Base-by-base conservation (phyloP, 2,329 filamentous ascomycete genomes). In the Penicillium sp. region DNA sequence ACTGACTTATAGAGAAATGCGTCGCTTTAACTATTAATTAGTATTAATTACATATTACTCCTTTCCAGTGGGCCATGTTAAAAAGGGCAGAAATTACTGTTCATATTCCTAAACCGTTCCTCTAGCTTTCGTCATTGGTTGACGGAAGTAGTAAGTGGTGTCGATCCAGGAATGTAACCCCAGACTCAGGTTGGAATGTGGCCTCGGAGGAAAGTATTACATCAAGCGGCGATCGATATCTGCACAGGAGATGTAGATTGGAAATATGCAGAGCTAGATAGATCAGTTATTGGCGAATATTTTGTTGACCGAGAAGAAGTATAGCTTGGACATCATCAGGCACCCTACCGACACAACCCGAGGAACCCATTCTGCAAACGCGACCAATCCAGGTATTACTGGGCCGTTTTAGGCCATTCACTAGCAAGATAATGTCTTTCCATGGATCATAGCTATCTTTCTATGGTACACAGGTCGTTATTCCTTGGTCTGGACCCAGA, bases 141-240 rank as follows among this genome's bases (percentile, higher is more conserved):
- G 39, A 47, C 37, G 27, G 34, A 55, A 49, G 32, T 37, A 50
- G 50, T 8, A 10, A 50, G 50, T 8, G 9, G 13, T 13, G 33
- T 34, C 23, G 33, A 43, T 47, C 49, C 29, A 55, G 27, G 58
- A 60, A 60, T 60, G 56, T 37, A 55, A 59, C 56, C 46, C 27
- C 34, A 37, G 32, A 40, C 20, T 43, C 24, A 13, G 39, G 6
- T 20, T 46, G 52, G 47, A 59, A 59, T 59, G 55, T 30, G 41
- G 52, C 47, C 29, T 44, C 21, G 20, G 18, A 24, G 24, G 41
- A 20, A 46, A 13, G 15, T 37, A 17, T 20, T 7, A 21, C 30
- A n/a, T 37, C 15, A 15, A n/a, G 30, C 40, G 26, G 47, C 48
- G 43, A 55, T 51, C n/a, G 13, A 4, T 8, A 30, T 40, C 33